Conservation (phyloP, 768 basidiomycete species). For the Leccinum broughii region DNA sequence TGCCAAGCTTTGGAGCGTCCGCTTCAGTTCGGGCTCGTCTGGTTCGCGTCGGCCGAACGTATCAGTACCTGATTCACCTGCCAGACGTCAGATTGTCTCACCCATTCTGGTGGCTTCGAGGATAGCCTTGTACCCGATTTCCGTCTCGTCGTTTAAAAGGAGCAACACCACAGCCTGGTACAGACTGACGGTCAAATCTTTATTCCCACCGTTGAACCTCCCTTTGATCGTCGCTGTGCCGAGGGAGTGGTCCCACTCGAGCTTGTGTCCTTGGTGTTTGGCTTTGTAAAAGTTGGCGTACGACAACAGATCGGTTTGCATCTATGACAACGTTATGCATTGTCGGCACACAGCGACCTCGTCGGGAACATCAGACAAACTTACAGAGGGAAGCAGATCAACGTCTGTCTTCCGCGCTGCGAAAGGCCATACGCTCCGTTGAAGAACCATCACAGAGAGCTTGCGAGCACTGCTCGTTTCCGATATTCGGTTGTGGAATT, state of each 20-base stretch:
- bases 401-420: constrained; percentile 49
- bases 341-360: constrained; percentile 1
- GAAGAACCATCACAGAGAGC: constrained; percentile 79
- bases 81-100: constrained; percentile 37
- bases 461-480: constrained; percentile 43
- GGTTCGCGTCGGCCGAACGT: background rate
- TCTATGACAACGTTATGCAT: constrained; percentile 42
- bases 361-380: constrained; percentile 18
- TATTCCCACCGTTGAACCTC: constrained; percentile 63
- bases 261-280: constrained; percentile 72
- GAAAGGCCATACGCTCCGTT: constrained; percentile 89
- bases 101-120: constrained; percentile 68
- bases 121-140: constrained; percentile 68
- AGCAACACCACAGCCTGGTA: constrained; percentile 88
- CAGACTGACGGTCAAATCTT: constrained; percentile 89
- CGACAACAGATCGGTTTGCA: constrained; percentile 65
- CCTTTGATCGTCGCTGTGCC: constrained; percentile 79
- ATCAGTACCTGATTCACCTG: background rate
- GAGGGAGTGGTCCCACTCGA: constrained; percentile 86
- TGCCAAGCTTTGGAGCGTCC: constrained; percentile 90
- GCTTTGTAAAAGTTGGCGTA: constrained; percentile 74
- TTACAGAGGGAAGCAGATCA: constrained; percentile 54
- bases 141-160: constrained; percentile 73
- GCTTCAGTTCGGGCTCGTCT: constrained; percentile 74
- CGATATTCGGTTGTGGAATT: constrained; percentile 54